Conservation (phyloP, 768 basidiomycete genomes). For the Hysterangium stoloniferum region DNA sequence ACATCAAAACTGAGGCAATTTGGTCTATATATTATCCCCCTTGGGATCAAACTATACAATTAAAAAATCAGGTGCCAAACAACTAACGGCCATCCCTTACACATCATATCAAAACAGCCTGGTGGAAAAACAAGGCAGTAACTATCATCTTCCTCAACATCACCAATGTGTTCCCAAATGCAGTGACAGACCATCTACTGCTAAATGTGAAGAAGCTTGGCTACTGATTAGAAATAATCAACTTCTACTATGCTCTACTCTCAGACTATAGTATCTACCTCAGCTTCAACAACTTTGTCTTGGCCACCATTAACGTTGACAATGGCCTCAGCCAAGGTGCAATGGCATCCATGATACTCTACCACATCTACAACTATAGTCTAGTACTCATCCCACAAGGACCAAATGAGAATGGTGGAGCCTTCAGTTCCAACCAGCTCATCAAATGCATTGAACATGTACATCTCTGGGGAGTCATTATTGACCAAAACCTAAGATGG, state of each 20-base stretch:
- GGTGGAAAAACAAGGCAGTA: too few relatives aligned
- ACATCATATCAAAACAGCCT: constrained; percentile 10
- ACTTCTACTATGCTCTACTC: constrained; percentile 2
- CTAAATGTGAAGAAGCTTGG: constrained; percentile 8
- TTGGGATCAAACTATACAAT: too few relatives aligned
- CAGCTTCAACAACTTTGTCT: background rate
- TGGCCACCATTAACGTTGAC: background rate
- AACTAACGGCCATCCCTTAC: background rate
- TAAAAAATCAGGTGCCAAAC: too few relatives aligned
- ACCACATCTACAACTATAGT: constrained; percentile 12
- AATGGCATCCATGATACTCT: constrained; percentile 11
- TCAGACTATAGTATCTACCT: constrained; percentile 2
- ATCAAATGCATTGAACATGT: background rate
- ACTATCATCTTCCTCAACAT: too few relatives aligned
- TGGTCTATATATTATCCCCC: too few relatives aligned
- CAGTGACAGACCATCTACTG: constrained; percentile 3
- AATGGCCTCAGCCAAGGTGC: constrained; percentile 12
- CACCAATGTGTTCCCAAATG: constrained; percentile 13
- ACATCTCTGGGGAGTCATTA: background rate
- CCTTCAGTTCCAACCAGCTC: background rate
- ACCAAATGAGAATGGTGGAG: too few relatives aligned
- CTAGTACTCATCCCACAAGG: too few relatives aligned
- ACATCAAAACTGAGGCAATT: too few relatives aligned
- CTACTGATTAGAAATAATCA: constrained; percentile 5
- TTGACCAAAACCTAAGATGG: constrained; percentile 6